Evolutionary conservation across 768 basidiomycete species (phyloP), one percentile per base, ranked within the genome.

Genomic region (Hygrocybe punicea): DNA sequence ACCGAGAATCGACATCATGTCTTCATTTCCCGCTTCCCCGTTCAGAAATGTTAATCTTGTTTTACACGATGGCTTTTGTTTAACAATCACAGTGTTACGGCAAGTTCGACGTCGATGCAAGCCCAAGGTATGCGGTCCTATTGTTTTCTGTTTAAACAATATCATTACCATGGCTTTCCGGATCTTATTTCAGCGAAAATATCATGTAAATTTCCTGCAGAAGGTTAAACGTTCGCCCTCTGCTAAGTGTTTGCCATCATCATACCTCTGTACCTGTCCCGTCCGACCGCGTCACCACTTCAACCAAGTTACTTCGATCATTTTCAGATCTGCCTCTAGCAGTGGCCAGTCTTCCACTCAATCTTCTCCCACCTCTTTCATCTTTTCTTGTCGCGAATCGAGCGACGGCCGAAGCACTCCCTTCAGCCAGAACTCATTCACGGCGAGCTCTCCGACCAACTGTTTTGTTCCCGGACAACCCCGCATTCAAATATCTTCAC

Each of bases 401-500:
- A 76, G 64, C 55, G 71, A 72, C n/a, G 76, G 72, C 58, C 71
- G 66, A 54, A 78, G 74, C 58, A 71, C 78, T 40, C 72, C 77
- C 19, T 75, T 78, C n/a, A 78, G 75, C 58, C 75, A 75, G 49
- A 66, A 67, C 53, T 78, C 75, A 45, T 65, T 71, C 52, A 61
- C 72, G 42, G 69, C 80, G 36, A 72, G 71, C 40, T 65, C 78
- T 44, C 66, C 71, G 36, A 63, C 74, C 51, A 62, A 65, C 57
- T 74, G 73, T 61, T 73, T 64, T 59, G 58, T 67, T 55, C 72
- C 75, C 57, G 69, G 68, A 60, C 77, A 79, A 60, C 79, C 82
- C 57, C 78, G 83, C 42, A 79, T 85, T 48, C 81, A 81, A 63
- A 78, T 81, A 39, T 78, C 84, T 16, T 84, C 84, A 44, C 77